Conservation (phyloP, 2,329 filamentous ascomycete species). For the Emergomyces orientalis region DNA sequence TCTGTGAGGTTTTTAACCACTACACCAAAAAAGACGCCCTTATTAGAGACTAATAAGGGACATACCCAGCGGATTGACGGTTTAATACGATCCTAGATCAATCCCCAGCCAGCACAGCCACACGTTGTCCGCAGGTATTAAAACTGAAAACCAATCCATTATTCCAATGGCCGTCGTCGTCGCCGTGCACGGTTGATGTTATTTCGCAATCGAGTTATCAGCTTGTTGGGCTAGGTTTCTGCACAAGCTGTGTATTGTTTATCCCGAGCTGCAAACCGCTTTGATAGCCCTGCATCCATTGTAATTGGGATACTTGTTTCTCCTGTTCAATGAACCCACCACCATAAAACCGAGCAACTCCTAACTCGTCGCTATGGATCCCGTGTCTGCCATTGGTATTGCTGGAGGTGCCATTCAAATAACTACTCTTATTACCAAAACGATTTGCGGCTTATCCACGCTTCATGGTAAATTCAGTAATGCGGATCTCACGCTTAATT, state of each 20-base stretch:
- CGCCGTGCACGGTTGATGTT: too few species aligned
- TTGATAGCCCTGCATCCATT: not conserved
- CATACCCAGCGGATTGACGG: too few species aligned
- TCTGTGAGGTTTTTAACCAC: too few species aligned
- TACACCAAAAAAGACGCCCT: too few species aligned
- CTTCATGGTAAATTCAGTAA: slow-evolving; percentile 29
- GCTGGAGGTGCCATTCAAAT: slow-evolving; percentile 29
- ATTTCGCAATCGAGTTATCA: too few species aligned
- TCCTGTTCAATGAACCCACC: not conserved
- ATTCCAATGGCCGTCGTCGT: not conserved
- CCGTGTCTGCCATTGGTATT: slow-evolving; percentile 27
- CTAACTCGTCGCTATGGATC: slow-evolving; percentile 44
- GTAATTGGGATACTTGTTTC: not conserved
- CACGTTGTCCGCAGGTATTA: not conserved
- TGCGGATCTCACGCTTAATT: slow-evolving; percentile 31
- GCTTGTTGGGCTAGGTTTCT: not conserved
- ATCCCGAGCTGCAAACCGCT: not conserved
- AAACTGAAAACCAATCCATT: not conserved
- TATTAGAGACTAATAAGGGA: too few species aligned
- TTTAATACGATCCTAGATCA: too few species aligned
- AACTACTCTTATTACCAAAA: slow-evolving; percentile 26
- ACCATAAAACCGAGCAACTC: not conserved
- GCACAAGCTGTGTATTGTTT: not conserved
- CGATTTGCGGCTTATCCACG: slow-evolving; percentile 25
- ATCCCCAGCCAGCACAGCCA: not conserved